Evolutionary conservation across 176 grass and related monocot genomes (phyloP).

Genomic region (Carex myosuroides): DNA sequence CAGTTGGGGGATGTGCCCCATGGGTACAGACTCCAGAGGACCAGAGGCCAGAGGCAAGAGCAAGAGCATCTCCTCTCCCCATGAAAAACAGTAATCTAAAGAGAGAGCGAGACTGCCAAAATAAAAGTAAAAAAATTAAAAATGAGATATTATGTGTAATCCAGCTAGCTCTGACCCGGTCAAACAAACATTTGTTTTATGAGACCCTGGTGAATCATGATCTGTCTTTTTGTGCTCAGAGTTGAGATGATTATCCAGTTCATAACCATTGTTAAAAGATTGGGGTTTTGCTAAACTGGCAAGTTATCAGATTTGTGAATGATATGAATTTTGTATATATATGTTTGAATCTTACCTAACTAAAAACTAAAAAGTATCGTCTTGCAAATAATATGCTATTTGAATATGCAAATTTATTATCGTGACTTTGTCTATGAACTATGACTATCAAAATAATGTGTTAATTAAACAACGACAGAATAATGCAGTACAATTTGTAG

Average conservation of each 20-base stretch:
- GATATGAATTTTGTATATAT: not conserved
- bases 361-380: not conserved
- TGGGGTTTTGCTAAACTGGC: not conserved
- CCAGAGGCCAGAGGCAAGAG: not conserved
- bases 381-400: not conserved
- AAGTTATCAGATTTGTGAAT: not conserved
- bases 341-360: not conserved
- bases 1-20: not conserved
- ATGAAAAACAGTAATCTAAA: slow-evolving; percentile 23
- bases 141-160: not conserved
- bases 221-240: slow-evolving; percentile 24
- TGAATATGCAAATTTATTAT: not conserved
- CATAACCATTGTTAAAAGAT: not conserved
- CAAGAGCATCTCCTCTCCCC: not conserved
- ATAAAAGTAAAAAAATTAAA: slow-evolving; percentile 8
- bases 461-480: not conserved
- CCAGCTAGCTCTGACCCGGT: slow-evolving; percentile 19
- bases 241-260: not conserved
- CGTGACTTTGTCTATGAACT: not conserved
- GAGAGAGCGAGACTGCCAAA: not conserved
- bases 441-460: not conserved
- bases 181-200: slow-evolving; percentile 35
- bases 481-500: not conserved
- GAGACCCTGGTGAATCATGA: slow-evolving; percentile 25
- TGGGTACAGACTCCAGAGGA: not conserved